Conservation (phyloP, 116 monocot genomes). For the Phalaenopsis hybrid region DNA sequence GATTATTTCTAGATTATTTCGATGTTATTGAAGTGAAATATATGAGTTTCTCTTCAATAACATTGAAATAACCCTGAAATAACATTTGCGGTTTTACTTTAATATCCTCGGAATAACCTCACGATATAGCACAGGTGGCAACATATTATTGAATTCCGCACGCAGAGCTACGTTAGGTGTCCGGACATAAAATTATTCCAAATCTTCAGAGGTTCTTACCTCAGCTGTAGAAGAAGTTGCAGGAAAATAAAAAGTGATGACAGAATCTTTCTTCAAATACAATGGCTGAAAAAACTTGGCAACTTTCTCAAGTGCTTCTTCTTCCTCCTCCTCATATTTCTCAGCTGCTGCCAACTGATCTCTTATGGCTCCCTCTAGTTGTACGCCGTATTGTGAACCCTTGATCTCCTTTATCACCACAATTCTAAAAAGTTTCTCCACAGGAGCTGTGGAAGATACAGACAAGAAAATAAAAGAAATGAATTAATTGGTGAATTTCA, state of each 20-base stretch:
- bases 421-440: conserved; percentile 55
- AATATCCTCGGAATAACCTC: too few relatives aligned
- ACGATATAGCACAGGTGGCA: too few relatives aligned
- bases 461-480: neutral
- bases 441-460: conserved; percentile 33
- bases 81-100: too few relatives aligned
- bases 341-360: conserved; percentile 55
- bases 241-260: conserved; percentile 66
- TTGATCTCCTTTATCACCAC: conserved; percentile 95
- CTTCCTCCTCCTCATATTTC: conserved; percentile 84
- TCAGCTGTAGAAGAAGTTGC: conserved; percentile 27
- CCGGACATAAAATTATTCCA: too few relatives aligned
- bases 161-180: too few relatives aligned
- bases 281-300: conserved; percentile 67
- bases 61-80: too few relatives aligned
- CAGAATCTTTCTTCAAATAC: conserved; percentile 67
- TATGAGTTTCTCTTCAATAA: too few relatives aligned
- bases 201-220: conserved; percentile 25
- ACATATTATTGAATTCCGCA: too few relatives aligned
- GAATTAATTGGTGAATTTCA: neutral
- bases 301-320: conserved; percentile 67
- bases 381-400: conserved; percentile 75
- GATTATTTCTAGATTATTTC: too few relatives aligned
- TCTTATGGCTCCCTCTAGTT: conserved; percentile 66
- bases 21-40: too few relatives aligned